Base-by-base conservation (phyloP, 164 flowering plant genomes). In the Cinnamomum micranthum region DNA sequence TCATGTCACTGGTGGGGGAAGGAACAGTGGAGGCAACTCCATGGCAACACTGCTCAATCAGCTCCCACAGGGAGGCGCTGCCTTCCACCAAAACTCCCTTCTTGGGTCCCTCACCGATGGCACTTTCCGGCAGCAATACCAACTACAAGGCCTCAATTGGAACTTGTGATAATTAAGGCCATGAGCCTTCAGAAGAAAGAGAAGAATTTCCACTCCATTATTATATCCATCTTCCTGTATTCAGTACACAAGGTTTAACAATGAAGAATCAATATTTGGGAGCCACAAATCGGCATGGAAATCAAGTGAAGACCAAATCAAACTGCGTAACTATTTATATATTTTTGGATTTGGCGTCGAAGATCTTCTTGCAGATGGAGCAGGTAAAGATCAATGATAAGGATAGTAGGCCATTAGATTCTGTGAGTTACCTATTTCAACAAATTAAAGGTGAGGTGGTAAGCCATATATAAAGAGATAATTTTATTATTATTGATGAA, bases 111-210 rank as follows among this genome's bases (percentile, higher is more conserved):
- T 87, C 23, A 86, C 87, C 0, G 93, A 87, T 41, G 90, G 87
- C 19, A 73, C 80, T 66, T 85, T 84, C 69, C 80, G 92, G 75
- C 86, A 82, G 31, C 82, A 87, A 0, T 91, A 76, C 71, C 90
- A 87, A 28, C 82, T 86, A 1, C 79, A 84, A 2, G 90, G 90
- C 58, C 75, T 89, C 84, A 87, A 89, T 71, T 92, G 97, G 97
- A 88, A 82, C 80, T 28, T 92, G 13, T 71, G 64, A 25, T 67
- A n/a, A n/a, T n/a, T n/a, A 35, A 22, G 22, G 17, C 62, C 31
- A 50, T 41, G 41, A 41, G 24, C n/a, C 60, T 55, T 55, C 6
- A 52, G 3, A 67, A 27, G 14, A 67, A 31, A 67, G n/a, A 67
- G 27, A 35, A 14, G 58, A 69, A 47, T n/a, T 47, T 47, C 7